Evolutionary conservation across 805 yeast species (phyloP), one percentile per base, ranked within the genome.

Genomic region (Zygotorulaspora chibaensis): DNA sequence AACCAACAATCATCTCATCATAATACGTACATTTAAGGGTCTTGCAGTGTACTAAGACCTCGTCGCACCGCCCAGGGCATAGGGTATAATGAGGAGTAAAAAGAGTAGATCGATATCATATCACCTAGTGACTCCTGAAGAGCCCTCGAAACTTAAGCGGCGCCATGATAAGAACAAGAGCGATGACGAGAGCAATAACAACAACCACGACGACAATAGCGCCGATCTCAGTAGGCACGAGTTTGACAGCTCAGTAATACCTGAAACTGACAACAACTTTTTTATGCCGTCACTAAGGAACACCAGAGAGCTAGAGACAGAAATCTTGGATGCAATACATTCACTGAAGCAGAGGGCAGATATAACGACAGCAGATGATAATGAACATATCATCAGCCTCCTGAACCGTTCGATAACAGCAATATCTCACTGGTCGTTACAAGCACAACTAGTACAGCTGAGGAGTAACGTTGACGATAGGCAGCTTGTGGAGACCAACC

Each of bases 391-490:
- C n/a, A 46, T 62, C 0, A 46, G 51, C 26, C 48, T 63, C 8
- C 47, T 63, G 33, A 60, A 58, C 44, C 50, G 56, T 10, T 52
- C 64, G 6, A 40, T 63, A 40, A 55, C 58, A 15, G 55, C 66
- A 6, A 50, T 62, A 12, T 56, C 66, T 2, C 67, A 63, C 44
- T 63, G 64, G 63, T 55, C 62, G 18, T 44, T 63, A 16, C 67
- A 63, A 43, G 61, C 63, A 7, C 65, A 59, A 48, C 48, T 63
- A 31, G 45, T 56, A 15, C 57, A 54, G 38, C 46, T 62, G 40
- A 47, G 48, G 12, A 52, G 50, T 40, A 53, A 43, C n/a, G 45
- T 43, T 8, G 59, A 56, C 31, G 59, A 57, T 30, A 39, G 65
- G 23, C 54, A 51, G 27, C 50, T 49, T 8, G 62, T 60, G 6